Evolutionary conservation across 1,284 basidiomycete species (phyloP).

Genomic region (Megacollybia platyphylla): DNA sequence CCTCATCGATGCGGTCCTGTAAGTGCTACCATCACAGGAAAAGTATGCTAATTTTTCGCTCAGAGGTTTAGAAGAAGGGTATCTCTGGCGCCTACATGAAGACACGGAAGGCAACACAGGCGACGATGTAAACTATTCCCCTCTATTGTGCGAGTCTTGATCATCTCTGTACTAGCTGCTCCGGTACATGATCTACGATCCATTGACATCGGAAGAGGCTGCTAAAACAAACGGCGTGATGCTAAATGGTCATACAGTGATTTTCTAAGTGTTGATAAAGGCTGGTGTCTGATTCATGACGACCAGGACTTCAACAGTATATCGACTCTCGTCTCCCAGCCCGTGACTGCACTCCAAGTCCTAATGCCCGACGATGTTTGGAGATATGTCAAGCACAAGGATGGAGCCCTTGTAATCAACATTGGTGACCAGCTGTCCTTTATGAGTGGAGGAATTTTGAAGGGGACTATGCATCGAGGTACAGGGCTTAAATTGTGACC

Average conservation of each 20-base stretch:
- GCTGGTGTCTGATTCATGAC: background rate
- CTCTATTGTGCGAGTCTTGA: background rate
- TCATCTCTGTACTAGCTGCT: slow-evolving; percentile 16
- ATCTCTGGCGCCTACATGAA: slow-evolving; percentile 19
- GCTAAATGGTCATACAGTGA: slow-evolving; percentile 24
- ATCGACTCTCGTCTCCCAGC: slow-evolving; percentile 27
- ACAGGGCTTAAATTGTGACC: background rate
- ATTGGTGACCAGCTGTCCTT: slow-evolving; percentile 30
- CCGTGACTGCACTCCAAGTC: slow-evolving; percentile 34
- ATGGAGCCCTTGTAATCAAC: slow-evolving; percentile 28
- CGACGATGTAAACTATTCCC: slow-evolving; percentile 14
- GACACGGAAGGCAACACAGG: slow-evolving; percentile 15
- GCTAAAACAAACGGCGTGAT: slow-evolving; percentile 24
- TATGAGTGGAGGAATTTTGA: slow-evolving; percentile 28
- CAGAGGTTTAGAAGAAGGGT: slow-evolving; percentile 18
- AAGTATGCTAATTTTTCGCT: too few species aligned
- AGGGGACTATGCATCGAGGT: slow-evolving; percentile 31
- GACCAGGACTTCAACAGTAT: slow-evolving; percentile 22
- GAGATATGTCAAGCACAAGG: slow-evolving; percentile 30
- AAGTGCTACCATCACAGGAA: too few species aligned
- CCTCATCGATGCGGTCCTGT: background rate
- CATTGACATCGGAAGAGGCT: slow-evolving; percentile 20
- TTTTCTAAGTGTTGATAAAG: background rate
- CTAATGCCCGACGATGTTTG: slow-evolving; percentile 31
- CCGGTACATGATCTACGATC: slow-evolving; percentile 34